phyloP scores from a whole-genome alignment of 2,329 filamentous ascomycete genomes.

The Diaporthe vexans region DNA sequence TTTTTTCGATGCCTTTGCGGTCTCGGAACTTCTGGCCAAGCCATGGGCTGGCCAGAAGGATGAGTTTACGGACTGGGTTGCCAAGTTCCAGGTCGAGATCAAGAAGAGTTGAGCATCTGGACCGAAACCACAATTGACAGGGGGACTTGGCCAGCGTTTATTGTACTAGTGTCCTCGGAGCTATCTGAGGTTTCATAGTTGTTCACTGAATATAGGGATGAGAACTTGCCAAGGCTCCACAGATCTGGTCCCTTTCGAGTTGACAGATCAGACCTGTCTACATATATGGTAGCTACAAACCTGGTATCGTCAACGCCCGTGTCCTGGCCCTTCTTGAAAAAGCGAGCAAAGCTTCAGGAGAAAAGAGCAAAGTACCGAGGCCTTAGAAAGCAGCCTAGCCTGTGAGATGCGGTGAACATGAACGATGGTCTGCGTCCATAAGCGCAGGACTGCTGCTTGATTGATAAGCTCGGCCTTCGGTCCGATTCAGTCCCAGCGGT shows the following conservation, averaged over 20 bases:
- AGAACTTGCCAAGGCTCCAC: too few species aligned
- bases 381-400: neutral
- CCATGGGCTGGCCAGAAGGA: constrained; percentile 78
- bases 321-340: neutral
- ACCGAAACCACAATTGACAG: neutral
- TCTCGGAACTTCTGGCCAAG: constrained; percentile 67
- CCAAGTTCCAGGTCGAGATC: constrained; percentile 67
- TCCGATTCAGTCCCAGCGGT: neutral
- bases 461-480: constrained; percentile 31
- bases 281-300: neutral
- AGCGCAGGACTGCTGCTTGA: neutral
- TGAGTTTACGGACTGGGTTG: constrained; percentile 84
- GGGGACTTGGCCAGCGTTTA: neutral
- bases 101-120: constrained; percentile 54
- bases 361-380: neutral
- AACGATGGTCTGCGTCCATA: neutral
- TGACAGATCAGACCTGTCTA: neutral
- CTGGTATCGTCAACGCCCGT: neutral
- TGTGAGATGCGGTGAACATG: neutral
- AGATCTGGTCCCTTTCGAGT: neutral
- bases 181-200: neutral
- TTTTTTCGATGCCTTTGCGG: constrained; percentile 70
- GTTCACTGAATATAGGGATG: neutral
- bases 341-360: too few species aligned
- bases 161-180: too few species aligned